Conservation (phyloP, 257 asterid species). For the Sherardia arvensis region DNA sequence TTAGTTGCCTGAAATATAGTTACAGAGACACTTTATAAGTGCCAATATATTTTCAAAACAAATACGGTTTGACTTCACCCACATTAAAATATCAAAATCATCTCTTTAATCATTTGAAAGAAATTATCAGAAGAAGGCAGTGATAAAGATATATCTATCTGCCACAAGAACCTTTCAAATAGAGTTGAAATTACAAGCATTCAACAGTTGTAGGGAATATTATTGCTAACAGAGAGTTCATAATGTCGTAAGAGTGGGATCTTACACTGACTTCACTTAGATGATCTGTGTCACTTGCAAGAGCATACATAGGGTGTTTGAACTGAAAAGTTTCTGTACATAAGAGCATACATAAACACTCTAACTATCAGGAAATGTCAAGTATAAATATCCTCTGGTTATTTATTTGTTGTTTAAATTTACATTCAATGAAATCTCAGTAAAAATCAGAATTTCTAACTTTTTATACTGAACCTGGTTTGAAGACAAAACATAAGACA, state of each 20-base stretch:
- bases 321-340: too few relatives aligned
- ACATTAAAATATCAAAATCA: neutral
- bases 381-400: too few relatives aligned
- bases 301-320: too few relatives aligned
- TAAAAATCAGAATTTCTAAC: too few relatives aligned
- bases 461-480: too few relatives aligned
- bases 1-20: slow-evolving; percentile 84
- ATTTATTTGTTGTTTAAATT: too few relatives aligned
- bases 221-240: neutral
- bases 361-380: too few relatives aligned
- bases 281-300: slow-evolving; percentile 74
- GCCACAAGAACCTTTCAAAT: neutral
- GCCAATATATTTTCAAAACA: neutral
- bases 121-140: neutral
- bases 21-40: too few relatives aligned
- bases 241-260: neutral
- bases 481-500: too few relatives aligned
- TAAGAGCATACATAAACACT: too few relatives aligned
- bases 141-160: neutral
- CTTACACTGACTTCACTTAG: slow-evolving; percentile 62
- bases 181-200: neutral
- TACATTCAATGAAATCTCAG: too few relatives aligned
- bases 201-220: neutral
- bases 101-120: neutral
- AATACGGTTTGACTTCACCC: neutral